phyloP scores from a whole-genome alignment of 139 green algal species.

The Prasinococcaceae sp. region DNA sequence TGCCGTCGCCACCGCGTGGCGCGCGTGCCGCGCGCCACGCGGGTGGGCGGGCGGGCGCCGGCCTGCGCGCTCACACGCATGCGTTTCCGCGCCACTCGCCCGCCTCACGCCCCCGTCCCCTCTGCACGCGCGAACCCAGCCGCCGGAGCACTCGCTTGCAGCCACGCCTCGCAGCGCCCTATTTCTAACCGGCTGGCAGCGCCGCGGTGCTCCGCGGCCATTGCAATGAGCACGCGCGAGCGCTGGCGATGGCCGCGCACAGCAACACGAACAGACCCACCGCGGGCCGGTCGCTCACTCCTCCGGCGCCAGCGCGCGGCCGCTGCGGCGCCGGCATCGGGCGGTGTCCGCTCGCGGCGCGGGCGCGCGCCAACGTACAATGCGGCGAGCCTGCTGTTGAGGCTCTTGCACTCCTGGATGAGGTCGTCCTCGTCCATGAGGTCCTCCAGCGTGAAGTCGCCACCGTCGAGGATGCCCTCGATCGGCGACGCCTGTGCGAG shows the following conservation, averaged over 20 bases:
- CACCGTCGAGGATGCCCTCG: conserved; percentile 66
- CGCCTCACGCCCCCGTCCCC: too few relatives aligned
- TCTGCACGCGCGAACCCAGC: too few relatives aligned
- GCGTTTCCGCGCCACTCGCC: too few relatives aligned
- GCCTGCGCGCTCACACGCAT: too few relatives aligned
- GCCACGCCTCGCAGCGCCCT: too few relatives aligned
- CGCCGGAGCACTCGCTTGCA: too few relatives aligned
- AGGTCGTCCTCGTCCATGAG: conserved; percentile 87
- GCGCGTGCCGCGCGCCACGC: too few relatives aligned
- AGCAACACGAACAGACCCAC: background rate
- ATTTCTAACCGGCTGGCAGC: background rate
- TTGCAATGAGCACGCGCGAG: background rate
- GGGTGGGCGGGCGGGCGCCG: too few relatives aligned
- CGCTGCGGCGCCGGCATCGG: too few relatives aligned
- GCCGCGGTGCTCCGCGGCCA: background rate
- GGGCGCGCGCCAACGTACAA: conserved; percentile 51
- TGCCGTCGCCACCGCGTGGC: too few relatives aligned
- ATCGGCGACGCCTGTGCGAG: conserved; percentile 12
- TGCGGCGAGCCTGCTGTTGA: conserved; percentile 65
- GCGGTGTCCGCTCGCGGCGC: too few relatives aligned
- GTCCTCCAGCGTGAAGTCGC: conserved; percentile 76
- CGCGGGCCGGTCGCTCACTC: too few relatives aligned
- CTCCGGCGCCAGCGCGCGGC: background rate
- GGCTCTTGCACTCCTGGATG: conserved; percentile 78
- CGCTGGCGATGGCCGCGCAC: background rate